Evolutionary conservation across 495 filamentous ascomycete species (phyloP), one percentile per base, ranked within the genome.

Genomic region (Trichoderma virens): DNA sequence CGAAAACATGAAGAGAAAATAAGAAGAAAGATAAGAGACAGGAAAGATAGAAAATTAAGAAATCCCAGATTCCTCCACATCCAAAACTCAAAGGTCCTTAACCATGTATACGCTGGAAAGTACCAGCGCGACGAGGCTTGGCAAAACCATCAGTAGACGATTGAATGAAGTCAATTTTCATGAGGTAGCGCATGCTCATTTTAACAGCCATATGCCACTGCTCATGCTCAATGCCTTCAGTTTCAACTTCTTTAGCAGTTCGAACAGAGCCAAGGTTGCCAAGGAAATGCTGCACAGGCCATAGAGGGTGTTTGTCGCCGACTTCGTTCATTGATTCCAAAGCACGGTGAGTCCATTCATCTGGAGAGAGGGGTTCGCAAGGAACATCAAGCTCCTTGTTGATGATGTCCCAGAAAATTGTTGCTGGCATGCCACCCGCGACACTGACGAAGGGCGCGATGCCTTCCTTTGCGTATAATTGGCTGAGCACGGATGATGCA

Each of bases 281-380:
- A 23, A 61, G n/a, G 60, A 61, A 61, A 14, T 61, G 60, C 60
- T 61, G 60, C 32, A 61, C 60, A 35, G 60, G 32, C 60, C 60
- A 61, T 13, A 61, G 60, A 41, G 60, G 60, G 20, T 61, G 60
- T 30, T 35, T 18, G 18, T 61, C 60, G 18, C 60, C 60, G 8
- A 61, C 60, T 23, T 35, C 0, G 18, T 61, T 41, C 60, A 61
- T 61, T 13, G 60, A 61, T 18, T 61, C 60, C 8, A 61, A 25
- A 11, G 60, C 60, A 20, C 31, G 60, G 60, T 38, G 32, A 38
- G n/a, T 35, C 60, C 60, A 61, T 23, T 35, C 60, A 28, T 61
- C 60, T 14, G 5, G 28, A 16, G 60, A 14, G 20, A 61, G 11
- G 27, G 60, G 32, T 14, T 61, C 23, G 20, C 35, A 61, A 18